These are phyloP conservation scores for Elasticomyces elasticus DNA, from an alignment of 495 filamentous ascomycete species.

Conservation along the genomic window DNA sequence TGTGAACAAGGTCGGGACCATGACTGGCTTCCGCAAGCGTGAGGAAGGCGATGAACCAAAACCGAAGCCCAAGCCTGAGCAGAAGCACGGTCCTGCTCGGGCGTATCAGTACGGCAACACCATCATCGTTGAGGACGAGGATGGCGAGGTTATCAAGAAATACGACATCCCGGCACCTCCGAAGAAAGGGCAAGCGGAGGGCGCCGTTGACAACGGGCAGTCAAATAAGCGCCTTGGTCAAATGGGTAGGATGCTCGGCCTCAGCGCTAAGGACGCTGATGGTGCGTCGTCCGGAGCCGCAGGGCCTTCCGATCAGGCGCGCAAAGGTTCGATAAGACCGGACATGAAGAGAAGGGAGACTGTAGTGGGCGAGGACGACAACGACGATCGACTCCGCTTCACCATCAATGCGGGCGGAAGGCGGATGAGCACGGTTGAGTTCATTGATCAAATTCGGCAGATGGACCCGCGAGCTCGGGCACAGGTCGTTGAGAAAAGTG, in stretches of 20 bases:
- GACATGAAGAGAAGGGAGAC: constrained; percentile 5
- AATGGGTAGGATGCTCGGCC: constrained; percentile 56
- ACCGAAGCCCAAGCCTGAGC: constrained; percentile 16
- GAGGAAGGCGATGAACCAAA: constrained; percentile 4
- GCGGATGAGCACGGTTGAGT: constrained; percentile 83
- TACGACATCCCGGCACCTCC: constrained; percentile 64
- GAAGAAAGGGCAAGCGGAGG: constrained; percentile 15
- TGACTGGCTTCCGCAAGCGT: constrained; percentile 31
- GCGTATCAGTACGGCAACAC: constrained; percentile 95
- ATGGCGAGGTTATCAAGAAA: constrained; percentile 95
- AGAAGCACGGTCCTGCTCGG: constrained; percentile 52
- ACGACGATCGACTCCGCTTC: constrained; percentile 78
- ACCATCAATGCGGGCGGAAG: constrained; percentile 67
- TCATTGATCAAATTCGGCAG: constrained; percentile 71
- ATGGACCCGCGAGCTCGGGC: constrained; percentile 68
- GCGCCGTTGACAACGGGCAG: constrained; percentile 21
- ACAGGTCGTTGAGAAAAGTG: constrained; percentile 58
- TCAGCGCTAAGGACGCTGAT: constrained; percentile 11
- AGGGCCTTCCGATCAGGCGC: constrained; percentile 57
- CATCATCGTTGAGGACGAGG: constrained; percentile 95
- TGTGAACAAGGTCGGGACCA: constrained; percentile 40
- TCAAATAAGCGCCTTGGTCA: constrained; percentile 43
- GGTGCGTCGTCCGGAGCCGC: no score
- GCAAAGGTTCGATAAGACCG: constrained; percentile 35
- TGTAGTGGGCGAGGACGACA: constrained; percentile 34